Conservation (phyloP, 257 asterid species). For the Primulina tabacum region DNA sequence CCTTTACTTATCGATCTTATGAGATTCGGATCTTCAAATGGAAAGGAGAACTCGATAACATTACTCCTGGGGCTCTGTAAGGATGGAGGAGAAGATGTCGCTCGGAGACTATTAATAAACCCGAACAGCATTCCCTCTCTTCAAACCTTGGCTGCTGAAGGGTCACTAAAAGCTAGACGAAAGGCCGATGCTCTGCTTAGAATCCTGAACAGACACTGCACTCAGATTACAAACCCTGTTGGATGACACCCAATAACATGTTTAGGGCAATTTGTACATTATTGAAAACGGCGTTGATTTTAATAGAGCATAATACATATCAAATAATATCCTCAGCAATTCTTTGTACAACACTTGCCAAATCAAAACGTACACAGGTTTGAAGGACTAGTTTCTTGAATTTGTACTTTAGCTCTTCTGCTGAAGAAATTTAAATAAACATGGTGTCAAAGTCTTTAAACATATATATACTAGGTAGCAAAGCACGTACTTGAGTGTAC, state of each 20-base stretch:
- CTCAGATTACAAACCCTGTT: conserved; percentile 38
- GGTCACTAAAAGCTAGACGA: conserved; percentile 64
- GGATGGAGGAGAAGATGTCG: conserved; percentile 76
- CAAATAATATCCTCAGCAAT: neutral
- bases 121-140: conserved; percentile 78
- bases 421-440: neutral
- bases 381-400: neutral
- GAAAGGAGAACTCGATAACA: conserved; percentile 75
- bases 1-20: conserved; percentile 76
- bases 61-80: conserved; percentile 73
- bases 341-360: neutral
- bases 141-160: conserved; percentile 56
- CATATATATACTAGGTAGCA: too few species aligned
- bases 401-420: neutral
- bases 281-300: conserved; percentile 23
- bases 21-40: conserved; percentile 76
- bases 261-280: conserved; percentile 28
- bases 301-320: conserved; percentile 10
- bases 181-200: conserved; percentile 85
- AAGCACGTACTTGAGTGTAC: too few species aligned
- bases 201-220: conserved; percentile 75
- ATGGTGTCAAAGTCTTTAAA: too few species aligned
- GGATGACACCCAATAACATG: conserved; percentile 25
- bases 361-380: neutral
- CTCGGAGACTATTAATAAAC: conserved; percentile 60